Conservation (phyloP, 352 stramenopile genomes). For the Phytophthora citrophthora region DNA sequence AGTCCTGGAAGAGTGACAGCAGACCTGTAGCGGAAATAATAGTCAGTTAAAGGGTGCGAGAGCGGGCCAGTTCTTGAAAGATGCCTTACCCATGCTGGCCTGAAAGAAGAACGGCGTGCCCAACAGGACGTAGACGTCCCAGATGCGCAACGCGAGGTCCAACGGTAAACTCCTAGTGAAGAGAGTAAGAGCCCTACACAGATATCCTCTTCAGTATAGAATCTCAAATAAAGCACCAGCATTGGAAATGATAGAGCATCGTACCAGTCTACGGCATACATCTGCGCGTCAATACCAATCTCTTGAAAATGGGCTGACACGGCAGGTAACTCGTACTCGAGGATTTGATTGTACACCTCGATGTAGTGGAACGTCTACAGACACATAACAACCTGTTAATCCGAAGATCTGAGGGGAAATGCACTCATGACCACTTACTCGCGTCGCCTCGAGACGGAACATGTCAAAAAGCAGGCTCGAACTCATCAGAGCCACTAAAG, state of each 20-base stretch:
- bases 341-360: constrained; percentile 74
- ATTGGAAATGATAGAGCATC: constrained; percentile 6
- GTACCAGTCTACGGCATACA: constrained; percentile 89
- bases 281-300: constrained; percentile 80
- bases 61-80: background rate
- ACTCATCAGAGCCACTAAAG: constrained; percentile 81
- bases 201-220: constrained; percentile 2
- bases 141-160: constrained; percentile 75
- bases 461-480: constrained; percentile 89
- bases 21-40: constrained; percentile 47
- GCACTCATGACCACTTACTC: constrained; percentile 47
- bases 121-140: constrained; percentile 84
- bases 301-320: constrained; percentile 73
- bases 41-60: constrained; percentile 1
- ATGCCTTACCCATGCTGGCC: constrained; percentile 73
- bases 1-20: constrained; percentile 72
- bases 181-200: constrained; percentile 71
- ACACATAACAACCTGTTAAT: constrained; percentile 9
- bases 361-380: constrained; percentile 88
- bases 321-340: constrained; percentile 79
- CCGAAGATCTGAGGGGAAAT: background rate
- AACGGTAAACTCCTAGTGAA: constrained; percentile 82
- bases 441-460: constrained; percentile 82
- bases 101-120: constrained; percentile 90
- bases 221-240: background rate